Evolutionary conservation across 306 rosid species (phyloP).

Genomic region (Cucurbita pepo): DNA sequence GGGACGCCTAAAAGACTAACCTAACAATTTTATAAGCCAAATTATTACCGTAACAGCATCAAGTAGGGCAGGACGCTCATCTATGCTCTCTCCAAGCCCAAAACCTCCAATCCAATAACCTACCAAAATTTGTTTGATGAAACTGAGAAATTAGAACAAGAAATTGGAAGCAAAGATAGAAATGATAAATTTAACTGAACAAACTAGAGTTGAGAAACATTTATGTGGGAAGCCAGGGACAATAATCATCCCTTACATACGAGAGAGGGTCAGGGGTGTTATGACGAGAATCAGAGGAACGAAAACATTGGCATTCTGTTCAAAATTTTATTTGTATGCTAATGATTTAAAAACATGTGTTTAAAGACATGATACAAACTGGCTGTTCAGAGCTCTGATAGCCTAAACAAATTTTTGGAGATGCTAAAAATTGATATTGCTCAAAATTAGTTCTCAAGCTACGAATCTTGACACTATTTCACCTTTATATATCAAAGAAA

Average conservation of each 20-base stretch:
- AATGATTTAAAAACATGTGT: not conserved
- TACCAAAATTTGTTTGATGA: conserved; percentile 14
- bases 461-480: not conserved
- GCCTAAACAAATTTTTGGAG: not conserved
- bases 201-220: not conserved
- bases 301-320: not conserved
- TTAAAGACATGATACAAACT: not conserved
- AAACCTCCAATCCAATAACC: conserved; percentile 95
- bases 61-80: conserved; percentile 68
- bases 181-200: not conserved
- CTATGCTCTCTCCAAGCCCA: conserved; percentile 83
- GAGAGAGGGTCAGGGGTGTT: not conserved
- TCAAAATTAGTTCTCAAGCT: not conserved
- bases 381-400: not conserved
- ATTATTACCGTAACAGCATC: conserved; percentile 45
- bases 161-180: not conserved
- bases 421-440: not conserved
- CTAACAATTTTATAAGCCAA: not conserved
- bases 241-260: not conserved
- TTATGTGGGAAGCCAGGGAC: not conserved
- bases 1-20: not conserved
- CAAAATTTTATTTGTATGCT: not conserved
- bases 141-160: not conserved
- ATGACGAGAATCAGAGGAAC: not conserved
- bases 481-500: not conserved